phyloP scores from a whole-genome alignment of 306 rosid species.

The Astragalus membranaceus region DNA sequence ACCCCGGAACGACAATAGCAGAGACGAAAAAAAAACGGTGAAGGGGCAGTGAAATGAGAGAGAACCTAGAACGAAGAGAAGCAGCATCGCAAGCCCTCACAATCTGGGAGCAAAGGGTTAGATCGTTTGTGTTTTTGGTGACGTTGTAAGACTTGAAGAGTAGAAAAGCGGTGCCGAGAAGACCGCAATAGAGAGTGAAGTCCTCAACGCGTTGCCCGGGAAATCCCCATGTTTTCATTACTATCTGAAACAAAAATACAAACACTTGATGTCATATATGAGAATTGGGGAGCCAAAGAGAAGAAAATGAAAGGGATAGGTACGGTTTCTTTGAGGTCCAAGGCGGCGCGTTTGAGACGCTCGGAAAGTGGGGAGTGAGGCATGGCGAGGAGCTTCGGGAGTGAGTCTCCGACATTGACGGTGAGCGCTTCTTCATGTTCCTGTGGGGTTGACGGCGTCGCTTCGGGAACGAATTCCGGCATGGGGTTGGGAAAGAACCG shows the following conservation, averaged over 20 bases:
- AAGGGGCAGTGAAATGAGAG: background rate
- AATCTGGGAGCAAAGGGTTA: constrained; percentile 51
- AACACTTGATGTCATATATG: constrained; percentile 19
- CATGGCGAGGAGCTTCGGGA: constrained; percentile 49
- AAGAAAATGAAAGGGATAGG: too few relatives aligned
- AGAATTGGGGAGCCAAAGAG: background rate
- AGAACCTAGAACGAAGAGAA: constrained; percentile 46
- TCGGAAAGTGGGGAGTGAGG: constrained; percentile 50
- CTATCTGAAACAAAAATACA: constrained; percentile 49
- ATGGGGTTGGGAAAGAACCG: constrained; percentile 56
- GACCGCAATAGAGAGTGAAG: constrained; percentile 58
- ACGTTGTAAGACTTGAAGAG: constrained; percentile 52
- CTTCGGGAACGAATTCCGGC: constrained; percentile 57
- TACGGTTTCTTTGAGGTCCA: constrained; percentile 76
- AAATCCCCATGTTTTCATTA: constrained; percentile 48
- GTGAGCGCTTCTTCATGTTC: constrained; percentile 24
- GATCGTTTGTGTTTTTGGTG: constrained; percentile 40
- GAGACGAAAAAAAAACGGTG: too few relatives aligned
- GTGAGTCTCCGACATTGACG: constrained; percentile 26
- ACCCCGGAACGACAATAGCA: too few relatives aligned
- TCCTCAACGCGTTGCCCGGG: constrained; percentile 39
- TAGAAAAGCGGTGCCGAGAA: constrained; percentile 67
- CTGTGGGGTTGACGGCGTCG: constrained; percentile 24
- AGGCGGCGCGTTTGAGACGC: constrained; percentile 65
- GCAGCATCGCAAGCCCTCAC: constrained; percentile 64